Percentiles rank a stretch among this genome's conserved stretches.
phyloP scores from a whole-genome alignment of 495 filamentous ascomycete genomes.

The Penicillium maclennaniae region DNA sequence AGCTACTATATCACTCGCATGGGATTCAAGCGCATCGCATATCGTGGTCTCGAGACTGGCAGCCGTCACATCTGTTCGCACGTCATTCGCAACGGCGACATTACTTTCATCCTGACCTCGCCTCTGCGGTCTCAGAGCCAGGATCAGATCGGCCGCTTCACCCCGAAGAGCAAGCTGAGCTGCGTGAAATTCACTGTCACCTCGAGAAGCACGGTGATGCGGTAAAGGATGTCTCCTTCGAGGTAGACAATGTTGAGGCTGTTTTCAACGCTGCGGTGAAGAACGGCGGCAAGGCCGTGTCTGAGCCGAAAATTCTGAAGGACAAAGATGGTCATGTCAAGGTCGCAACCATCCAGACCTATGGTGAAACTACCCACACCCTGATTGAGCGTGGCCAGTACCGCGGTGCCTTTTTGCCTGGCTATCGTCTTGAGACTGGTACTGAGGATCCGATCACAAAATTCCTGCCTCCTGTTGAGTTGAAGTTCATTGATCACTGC shows the following conservation, averaged over 20 bases:
- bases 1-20: slow-evolving; percentile 80
- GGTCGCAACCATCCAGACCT: slow-evolving; percentile 75
- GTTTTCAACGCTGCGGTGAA: slow-evolving; percentile 67
- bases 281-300: slow-evolving; percentile 64
- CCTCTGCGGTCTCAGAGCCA: slow-evolving; percentile 62
- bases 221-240: slow-evolving; percentile 88
- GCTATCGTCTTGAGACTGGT: slow-evolving; percentile 54
- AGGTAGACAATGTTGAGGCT: slow-evolving; percentile 76
- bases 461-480: slow-evolving; percentile 55
- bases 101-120: slow-evolving; percentile 81
- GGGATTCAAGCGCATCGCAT: slow-evolving; percentile 77
- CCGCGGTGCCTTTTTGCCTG: slow-evolving; percentile 72
- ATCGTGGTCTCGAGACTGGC: slow-evolving; percentile 83
- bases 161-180: slow-evolving; percentile 53
- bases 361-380: slow-evolving; percentile 90
- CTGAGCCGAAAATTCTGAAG: slow-evolving; percentile 46
- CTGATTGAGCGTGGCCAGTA: slow-evolving; percentile 67
- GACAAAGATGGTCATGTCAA: slow-evolving; percentile 53
- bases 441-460: slow-evolving; percentile 45
- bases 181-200: slow-evolving; percentile 70
- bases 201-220: slow-evolving; percentile 80
- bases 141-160: slow-evolving; percentile 41
- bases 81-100: slow-evolving; percentile 71
- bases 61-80: slow-evolving; percentile 70
- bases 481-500: slow-evolving; percentile 82